Percentiles rank a stretch among this genome's conserved stretches.
Conservation (phyloP, 805 yeast species). For the Soucietia sequanensis region DNA sequence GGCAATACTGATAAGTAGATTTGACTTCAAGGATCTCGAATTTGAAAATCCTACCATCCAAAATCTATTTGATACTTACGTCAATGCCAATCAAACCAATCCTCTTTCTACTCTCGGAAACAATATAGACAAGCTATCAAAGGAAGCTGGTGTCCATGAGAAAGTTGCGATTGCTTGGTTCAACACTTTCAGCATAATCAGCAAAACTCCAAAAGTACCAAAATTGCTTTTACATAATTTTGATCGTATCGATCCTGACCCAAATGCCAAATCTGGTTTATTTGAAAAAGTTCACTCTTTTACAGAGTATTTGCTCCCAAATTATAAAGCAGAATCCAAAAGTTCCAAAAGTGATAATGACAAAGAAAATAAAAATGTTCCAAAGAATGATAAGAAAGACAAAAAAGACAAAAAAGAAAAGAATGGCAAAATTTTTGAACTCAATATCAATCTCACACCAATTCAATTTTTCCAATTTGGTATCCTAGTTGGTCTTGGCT, state of each 20-base stretch:
- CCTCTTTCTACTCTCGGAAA: conserved; percentile 1
- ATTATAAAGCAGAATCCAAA: too few relatives aligned
- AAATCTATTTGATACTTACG: conserved; percentile 13
- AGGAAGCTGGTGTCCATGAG: conserved; percentile 10
- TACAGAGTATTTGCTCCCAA: too few relatives aligned
- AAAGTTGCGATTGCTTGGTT: conserved; percentile 26
- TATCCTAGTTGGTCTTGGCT: conserved; percentile 25
- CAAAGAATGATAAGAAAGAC: conserved; percentile 9
- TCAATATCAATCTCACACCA: conserved; percentile 21
- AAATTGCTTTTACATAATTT: too few relatives aligned
- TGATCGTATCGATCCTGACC: neutral
- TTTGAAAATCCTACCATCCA: conserved; percentile 24
- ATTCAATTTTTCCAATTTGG: conserved; percentile 31
- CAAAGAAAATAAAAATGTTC: conserved; percentile 10
- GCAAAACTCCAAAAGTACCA: conserved; percentile 13
- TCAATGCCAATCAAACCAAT: neutral
- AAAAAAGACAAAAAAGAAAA: conserved; percentile 12
- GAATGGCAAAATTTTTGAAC: conserved; percentile 19
- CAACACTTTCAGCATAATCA: conserved; percentile 25
- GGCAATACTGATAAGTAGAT: neutral
- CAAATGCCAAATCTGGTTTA: too few relatives aligned
- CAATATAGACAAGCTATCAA: conserved; percentile 8
- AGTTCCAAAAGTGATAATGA: conserved; percentile 11
- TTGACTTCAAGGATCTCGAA: conserved; percentile 8
- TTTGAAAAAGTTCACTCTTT: too few relatives aligned